A percentile compares a stretch with the other conserved stretches of the same genome.
Evolutionary conservation across 2,329 filamentous ascomycete species (phyloP).

Genomic region (Trichoderma sp.): DNA sequence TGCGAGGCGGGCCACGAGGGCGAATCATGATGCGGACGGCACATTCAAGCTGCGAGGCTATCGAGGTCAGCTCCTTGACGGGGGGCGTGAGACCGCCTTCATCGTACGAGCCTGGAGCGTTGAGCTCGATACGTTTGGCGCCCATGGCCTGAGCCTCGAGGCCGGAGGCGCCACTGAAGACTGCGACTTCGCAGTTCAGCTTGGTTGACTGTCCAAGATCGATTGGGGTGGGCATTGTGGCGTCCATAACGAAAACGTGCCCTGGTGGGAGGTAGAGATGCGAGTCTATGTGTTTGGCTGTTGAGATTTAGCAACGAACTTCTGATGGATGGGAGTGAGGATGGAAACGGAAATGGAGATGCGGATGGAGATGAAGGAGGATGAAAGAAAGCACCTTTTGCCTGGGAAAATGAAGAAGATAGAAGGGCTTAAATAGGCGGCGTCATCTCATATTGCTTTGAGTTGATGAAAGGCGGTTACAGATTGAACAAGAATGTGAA

Average conservation of each 20-base stretch:
- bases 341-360: not conserved
- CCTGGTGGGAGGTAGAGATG: not conserved
- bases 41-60: conserved; percentile 34
- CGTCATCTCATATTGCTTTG: not conserved
- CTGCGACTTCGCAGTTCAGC: conserved; percentile 47
- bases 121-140: conserved; percentile 56
- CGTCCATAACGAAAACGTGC: not conserved
- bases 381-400: not conserved
- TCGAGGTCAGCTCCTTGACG: conserved; percentile 39
- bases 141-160: conserved; percentile 44
- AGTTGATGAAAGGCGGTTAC: not conserved
- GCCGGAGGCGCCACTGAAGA: conserved; percentile 50
- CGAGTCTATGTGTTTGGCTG: not conserved
- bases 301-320: not conserved
- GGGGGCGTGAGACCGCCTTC: conserved; percentile 55
- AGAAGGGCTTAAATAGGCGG: not conserved
- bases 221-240: conserved; percentile 8
- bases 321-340: not conserved
- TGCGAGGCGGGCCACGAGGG: conserved; percentile 38
- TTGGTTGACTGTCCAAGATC: conserved; percentile 1
- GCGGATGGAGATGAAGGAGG: not conserved
- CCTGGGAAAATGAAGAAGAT: not conserved
- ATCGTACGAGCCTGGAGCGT: conserved; percentile 51
- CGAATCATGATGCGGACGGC: conserved; percentile 59
- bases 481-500: not conserved